Evolutionary conservation across 83 land plant species (phyloP).

Genomic region (Picea mariana): DNA sequence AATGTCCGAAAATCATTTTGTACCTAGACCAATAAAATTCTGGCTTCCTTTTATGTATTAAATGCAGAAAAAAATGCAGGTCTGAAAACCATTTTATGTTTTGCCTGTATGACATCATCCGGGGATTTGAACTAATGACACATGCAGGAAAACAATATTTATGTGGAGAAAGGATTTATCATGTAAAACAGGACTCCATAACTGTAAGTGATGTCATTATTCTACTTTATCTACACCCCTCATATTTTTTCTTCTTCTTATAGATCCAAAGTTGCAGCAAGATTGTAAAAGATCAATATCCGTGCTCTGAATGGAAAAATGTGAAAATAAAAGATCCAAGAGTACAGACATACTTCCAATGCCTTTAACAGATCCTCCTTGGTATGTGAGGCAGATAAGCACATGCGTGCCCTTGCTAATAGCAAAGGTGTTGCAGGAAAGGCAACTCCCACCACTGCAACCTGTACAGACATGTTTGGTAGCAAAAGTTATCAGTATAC

Average conservation of each 20-base stretch:
- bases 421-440: slow-evolving; percentile 95
- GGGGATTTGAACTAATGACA: not conserved
- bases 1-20: too few species aligned
- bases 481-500: not conserved
- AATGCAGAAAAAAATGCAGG: too few species aligned
- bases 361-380: slow-evolving; percentile 80
- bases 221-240: too few species aligned
- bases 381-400: slow-evolving; percentile 94
- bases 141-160: not conserved
- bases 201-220: too few species aligned
- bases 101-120: not conserved
- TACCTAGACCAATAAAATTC: too few species aligned
- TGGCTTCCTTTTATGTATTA: too few species aligned
- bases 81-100: not conserved
- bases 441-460: slow-evolving; percentile 91
- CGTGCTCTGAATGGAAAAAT: not conserved
- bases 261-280: not conserved
- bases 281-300: not conserved
- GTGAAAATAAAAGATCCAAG: not conserved
- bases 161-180: too few species aligned
- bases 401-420: slow-evolving; percentile 84
- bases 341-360: slow-evolving; percentile 52
- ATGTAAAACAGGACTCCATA: too few species aligned
- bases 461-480: slow-evolving; percentile 32
- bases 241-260: not conserved